Percentiles rank a stretch among this genome's conserved stretches.
Evolutionary conservation across 805 yeast species (phyloP).

Genomic region (Ogataea wickerhamii): DNA sequence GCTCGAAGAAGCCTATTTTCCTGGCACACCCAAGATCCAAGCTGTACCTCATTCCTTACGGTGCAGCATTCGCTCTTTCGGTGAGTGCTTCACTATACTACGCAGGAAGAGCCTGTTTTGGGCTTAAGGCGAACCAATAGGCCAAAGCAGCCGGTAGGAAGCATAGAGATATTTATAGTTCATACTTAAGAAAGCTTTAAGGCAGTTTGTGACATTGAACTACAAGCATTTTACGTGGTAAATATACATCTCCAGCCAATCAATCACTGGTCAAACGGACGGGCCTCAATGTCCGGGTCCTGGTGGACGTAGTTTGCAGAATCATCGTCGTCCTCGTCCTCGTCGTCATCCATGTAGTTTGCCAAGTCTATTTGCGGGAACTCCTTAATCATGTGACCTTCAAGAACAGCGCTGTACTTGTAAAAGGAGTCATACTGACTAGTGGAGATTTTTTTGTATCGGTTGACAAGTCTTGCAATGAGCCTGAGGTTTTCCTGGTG

Average conservation of each 20-base stretch:
- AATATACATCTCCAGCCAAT: no score
- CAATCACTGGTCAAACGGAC: background rate
- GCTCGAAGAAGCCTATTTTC: conserved; percentile 56
- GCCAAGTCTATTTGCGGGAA: conserved; percentile 8
- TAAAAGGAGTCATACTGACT: conserved; percentile 9
- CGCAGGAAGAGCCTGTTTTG: conserved; percentile 67
- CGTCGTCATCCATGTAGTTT: conserved; percentile 6
- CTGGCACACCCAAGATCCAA: conserved; percentile 61
- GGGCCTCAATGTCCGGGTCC: background rate
- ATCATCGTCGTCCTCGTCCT: conserved; percentile 4
- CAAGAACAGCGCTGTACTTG: conserved; percentile 8
- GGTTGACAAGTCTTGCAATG: conserved; percentile 10
- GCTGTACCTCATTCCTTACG: conserved; percentile 72
- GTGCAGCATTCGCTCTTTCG: conserved; percentile 65
- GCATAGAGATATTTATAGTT: no score
- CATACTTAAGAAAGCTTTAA: no score
- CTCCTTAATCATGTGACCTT: conserved; percentile 3
- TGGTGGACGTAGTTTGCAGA: background rate
- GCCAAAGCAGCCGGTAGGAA: no score
- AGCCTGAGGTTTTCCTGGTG: conserved; percentile 7
- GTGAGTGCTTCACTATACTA: conserved; percentile 64
- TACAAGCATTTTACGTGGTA: no score
- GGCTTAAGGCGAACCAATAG: conserved; percentile 51
- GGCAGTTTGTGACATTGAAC: background rate
- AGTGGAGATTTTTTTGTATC: conserved; percentile 15